Conservation (phyloP, 148 eudicot genomes). For the Vaccinium darrowii region DNA sequence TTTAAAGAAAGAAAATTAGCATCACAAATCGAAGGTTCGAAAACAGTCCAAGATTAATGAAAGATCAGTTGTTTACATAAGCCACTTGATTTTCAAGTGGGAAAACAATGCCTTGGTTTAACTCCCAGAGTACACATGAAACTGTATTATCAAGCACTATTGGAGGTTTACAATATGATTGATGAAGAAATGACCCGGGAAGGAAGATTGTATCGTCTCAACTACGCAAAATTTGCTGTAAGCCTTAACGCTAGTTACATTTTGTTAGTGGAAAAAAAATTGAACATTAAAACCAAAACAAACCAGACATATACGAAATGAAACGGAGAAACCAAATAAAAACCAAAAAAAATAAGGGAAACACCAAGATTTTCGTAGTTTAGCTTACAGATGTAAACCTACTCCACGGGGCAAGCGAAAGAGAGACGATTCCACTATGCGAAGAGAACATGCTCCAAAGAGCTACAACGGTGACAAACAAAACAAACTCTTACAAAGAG, state of each 20-base stretch:
- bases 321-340: no score
- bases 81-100: slow-evolving; percentile 38
- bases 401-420: no score
- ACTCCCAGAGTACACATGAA: slow-evolving; percentile 43
- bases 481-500: no score
- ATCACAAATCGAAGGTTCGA: neutral
- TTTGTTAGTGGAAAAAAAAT: neutral
- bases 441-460: no score
- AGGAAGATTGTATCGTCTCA: slow-evolving; percentile 27
- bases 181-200: slow-evolving; percentile 34
- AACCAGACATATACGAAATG: no score
- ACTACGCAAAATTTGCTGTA: slow-evolving; percentile 36
- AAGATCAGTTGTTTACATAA: neutral
- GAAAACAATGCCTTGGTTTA: slow-evolving; percentile 20
- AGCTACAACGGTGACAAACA: no score
- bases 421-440: no score
- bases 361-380: no score
- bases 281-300: no score
- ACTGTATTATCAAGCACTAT: slow-evolving; percentile 22
- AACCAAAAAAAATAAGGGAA: no score
- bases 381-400: no score
- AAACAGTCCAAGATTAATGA: no score
- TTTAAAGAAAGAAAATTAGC: neutral
- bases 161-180: slow-evolving; percentile 36
- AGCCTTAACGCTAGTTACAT: neutral